A percentile compares a stretch with the other conserved stretches of the same genome.
Conservation (phyloP, 164 flowering plant species). For the Dillenia turbinata region DNA sequence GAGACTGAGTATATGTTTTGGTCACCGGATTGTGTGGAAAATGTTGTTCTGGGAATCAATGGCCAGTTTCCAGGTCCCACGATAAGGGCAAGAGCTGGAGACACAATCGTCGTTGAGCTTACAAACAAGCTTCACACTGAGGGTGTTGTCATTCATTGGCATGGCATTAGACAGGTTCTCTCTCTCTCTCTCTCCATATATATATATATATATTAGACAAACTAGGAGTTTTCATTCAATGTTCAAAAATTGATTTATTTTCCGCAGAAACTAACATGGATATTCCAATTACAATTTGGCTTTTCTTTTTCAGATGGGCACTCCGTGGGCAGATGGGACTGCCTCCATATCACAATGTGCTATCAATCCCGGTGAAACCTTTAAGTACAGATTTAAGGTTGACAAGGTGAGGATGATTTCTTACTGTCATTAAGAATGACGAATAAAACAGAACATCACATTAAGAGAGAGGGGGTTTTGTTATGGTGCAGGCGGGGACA, state of each 20-base stretch:
- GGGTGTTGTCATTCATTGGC: slow-evolving; percentile 93
- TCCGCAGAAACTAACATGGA: too few species aligned
- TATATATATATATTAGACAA: neutral
- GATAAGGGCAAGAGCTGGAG: slow-evolving; percentile 65
- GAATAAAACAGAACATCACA: too few species aligned
- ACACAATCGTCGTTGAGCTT: slow-evolving; percentile 62
- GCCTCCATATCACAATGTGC: slow-evolving; percentile 83
- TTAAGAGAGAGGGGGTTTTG: neutral
- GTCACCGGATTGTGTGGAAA: slow-evolving; percentile 72
- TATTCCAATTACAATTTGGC: too few species aligned
- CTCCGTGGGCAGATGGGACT: slow-evolving; percentile 96
- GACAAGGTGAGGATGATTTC: slow-evolving; percentile 46
- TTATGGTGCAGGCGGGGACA: slow-evolving; percentile 66
- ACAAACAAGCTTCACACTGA: slow-evolving; percentile 77
- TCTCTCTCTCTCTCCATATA: neutral
- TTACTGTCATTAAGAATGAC: too few species aligned
- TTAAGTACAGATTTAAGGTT: slow-evolving; percentile 65
- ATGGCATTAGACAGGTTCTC: slow-evolving; percentile 80
- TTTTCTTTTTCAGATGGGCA: slow-evolving; percentile 44
- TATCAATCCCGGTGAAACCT: slow-evolving; percentile 80
- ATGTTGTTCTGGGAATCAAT: slow-evolving; percentile 67
- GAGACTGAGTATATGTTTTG: slow-evolving; percentile 60
- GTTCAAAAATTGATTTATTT: too few species aligned
- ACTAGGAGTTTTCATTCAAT: too few species aligned
- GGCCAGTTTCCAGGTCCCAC: slow-evolving; percentile 95